Base-by-base conservation (phyloP, 2,329 filamentous ascomycete species). In the Byssochlamys sp. region DNA sequence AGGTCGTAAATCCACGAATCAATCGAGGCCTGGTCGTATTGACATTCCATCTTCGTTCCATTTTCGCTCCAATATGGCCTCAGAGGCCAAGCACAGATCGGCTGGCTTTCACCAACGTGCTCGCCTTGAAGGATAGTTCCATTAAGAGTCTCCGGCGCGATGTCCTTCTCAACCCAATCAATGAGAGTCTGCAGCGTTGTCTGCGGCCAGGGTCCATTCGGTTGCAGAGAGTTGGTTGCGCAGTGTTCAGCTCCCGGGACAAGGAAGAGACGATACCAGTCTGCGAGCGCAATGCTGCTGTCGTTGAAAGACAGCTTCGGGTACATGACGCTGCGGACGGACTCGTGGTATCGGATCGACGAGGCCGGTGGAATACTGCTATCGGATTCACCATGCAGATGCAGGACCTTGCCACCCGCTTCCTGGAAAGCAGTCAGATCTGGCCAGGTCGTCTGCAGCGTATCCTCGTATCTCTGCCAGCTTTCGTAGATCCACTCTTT, bases 361-460 rank as follows among this genome's bases (percentile, higher is more conserved):
- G 79, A 81, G 5, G 74, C 80, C 1, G 81, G 67, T 1, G 81
- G 81, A 59, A 85, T 72, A 4, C 73, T 77, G 11, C 73, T 67
- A 66, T 84, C 82, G 0, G 77, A 78, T 67, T 84, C 81, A 55
- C 81, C 81, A 68, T 84, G 81, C 71, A 77, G 82, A 67, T 84
- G 81, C 10, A 85, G 69, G 4, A 84, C 68, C 67, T 84, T 84
- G 55, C 80, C 81, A 28, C 81, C 81, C 0, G 72, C 63, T 2
- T 70, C 57, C 28, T 78, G 70, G 72, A 83, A 83, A 9, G 71
- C 61, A 0, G 77, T 79, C 0, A 84, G 71, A 61, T 84, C 81
- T 0, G 80, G 78, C 28, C 77, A 65, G 1, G 77, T 82, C 9
- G 80, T 84, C 62, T 84, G 81, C 3, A 83, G 72, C 53, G 67